Percentiles rank a stretch among this genome's conserved stretches.
Evolutionary conservation across 257 asterid genomes (phyloP).

Genomic region (Solanum pinnatisectum): DNA sequence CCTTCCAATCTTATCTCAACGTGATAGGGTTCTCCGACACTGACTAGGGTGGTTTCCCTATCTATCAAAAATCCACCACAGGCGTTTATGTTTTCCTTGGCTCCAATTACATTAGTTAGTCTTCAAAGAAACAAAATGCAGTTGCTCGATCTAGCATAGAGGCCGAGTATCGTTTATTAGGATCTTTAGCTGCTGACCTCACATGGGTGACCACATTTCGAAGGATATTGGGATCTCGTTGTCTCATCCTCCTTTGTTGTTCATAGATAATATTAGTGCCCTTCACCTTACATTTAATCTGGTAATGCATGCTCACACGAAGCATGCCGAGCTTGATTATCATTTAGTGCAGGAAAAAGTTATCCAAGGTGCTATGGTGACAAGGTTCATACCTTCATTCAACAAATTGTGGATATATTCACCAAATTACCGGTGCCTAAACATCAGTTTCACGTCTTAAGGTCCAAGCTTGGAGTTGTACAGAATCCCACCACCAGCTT

Average conservation of each 20-base stretch:
- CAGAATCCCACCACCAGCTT: no score
- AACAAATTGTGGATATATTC: no score
- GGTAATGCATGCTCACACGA: background rate
- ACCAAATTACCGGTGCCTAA: no score
- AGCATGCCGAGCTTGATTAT: no score
- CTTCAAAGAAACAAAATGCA: background rate
- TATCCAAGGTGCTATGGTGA: background rate
- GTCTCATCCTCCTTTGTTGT: background rate
- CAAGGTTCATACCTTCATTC: no score
- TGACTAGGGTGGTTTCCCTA: background rate
- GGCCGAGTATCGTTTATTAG: background rate
- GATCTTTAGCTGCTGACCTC: background rate
- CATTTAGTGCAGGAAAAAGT: background rate
- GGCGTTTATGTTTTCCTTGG: background rate
- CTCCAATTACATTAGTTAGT: background rate
- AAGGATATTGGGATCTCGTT: background rate
- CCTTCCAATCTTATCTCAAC: background rate
- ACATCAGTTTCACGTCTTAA: background rate
- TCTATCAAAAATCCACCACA: background rate
- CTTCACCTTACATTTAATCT: background rate
- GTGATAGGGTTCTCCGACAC: background rate
- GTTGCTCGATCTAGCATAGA: background rate
- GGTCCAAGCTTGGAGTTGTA: background rate
- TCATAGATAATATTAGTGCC: background rate
- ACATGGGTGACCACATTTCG: background rate